Percentiles rank a stretch among this genome's conserved stretches.
phyloP scores from a whole-genome alignment of 495 filamentous ascomycete genomes.

The Saxophila tyrrhenica region DNA sequence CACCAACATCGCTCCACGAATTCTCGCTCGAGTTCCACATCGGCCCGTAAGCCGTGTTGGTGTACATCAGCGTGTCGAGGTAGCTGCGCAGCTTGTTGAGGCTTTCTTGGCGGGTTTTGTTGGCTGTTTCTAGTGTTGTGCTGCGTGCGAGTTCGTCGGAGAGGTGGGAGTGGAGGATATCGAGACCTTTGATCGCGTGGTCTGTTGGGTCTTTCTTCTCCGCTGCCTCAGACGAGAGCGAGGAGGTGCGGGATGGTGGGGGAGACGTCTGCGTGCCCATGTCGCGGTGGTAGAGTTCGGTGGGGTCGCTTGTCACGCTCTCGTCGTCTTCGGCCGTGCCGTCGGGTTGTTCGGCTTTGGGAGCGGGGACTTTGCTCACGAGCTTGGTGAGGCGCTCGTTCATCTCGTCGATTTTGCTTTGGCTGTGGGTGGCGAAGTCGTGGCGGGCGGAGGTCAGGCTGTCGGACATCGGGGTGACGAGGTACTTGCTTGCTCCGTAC shows the following conservation, averaged over 20 bases:
- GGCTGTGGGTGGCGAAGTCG: constrained; percentile 58
- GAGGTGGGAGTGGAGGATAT: constrained; percentile 42
- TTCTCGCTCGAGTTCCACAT: no score
- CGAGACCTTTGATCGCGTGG: constrained; percentile 33
- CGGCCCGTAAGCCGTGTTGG: constrained; percentile 4
- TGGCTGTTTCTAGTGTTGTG: background rate
- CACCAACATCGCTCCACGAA: background rate
- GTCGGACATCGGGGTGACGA: constrained; percentile 73
- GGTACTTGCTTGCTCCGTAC: constrained; percentile 71
- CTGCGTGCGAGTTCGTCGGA: constrained; percentile 37
- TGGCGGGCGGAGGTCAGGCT: constrained; percentile 66
- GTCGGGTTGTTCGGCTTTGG: constrained; percentile 14
- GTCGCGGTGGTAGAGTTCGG: constrained; percentile 85
- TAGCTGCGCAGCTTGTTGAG: constrained; percentile 39
- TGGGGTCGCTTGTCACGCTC: constrained; percentile 53
- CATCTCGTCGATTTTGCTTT: constrained; percentile 52
- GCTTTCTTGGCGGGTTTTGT: constrained; percentile 24
- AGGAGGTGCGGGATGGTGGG: constrained; percentile 30
- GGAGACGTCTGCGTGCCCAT: constrained; percentile 76
- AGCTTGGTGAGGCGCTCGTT: constrained; percentile 61
- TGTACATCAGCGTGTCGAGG: constrained; percentile 42
- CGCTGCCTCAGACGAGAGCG: constrained; percentile 19
- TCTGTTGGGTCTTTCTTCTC: constrained; percentile 22
- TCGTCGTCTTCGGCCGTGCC: constrained; percentile 24
- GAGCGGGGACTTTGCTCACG: constrained; percentile 49